Evolutionary conservation across 306 rosid genomes (phyloP), one percentile per base, ranked within the genome.

Genomic region (Vigna nakashimae): DNA sequence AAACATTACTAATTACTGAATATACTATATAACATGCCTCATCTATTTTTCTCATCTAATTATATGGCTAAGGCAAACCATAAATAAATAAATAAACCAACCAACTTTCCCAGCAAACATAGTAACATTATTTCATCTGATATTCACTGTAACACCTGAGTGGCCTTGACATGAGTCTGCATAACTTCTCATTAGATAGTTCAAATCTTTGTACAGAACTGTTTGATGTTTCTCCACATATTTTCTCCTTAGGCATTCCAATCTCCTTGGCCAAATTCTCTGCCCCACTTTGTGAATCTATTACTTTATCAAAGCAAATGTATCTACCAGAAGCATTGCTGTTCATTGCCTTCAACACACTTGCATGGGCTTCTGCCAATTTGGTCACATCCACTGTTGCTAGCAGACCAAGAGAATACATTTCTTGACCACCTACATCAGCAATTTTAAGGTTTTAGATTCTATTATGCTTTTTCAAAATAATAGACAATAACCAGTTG

Each of bases 321-420:
- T 95, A 95, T 80, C 99, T 91, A 0, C 99, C 98, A 16, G 43
- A 82, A 45, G 93, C 90, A 28, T 89, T 76, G 52, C 14, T 76
- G 17, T 79, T 85, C 91, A 90, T 87, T 53, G 80, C 92, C 66
- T 92, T 89, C 53, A 74, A 92, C 6, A 95, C 92, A 3, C 82
- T 36, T 2, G 79, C 90, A 51, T 95, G 97, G 7, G 93, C 98
- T 77, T 84, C 90, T 0, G 88, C 99, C 59, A 91, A 65, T 78
- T 63, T 92, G 16, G 36, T 75, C 16, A 90, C 81, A 45, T 90
- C 89, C 10, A 87, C 86, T 0, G 89, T 88, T 50, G 99, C 99
- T 30, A 95, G 81, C 46, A 91, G 26, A 5, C 97, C 96, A 3
- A 69, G 63, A 22, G 74, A 55, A 38, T 87, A 95, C 96, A 95